These are phyloP conservation scores for Chytriomyces confervae DNA, from an alignment of 192 early-diverging fungal species.

Conservation along the genomic window DNA sequence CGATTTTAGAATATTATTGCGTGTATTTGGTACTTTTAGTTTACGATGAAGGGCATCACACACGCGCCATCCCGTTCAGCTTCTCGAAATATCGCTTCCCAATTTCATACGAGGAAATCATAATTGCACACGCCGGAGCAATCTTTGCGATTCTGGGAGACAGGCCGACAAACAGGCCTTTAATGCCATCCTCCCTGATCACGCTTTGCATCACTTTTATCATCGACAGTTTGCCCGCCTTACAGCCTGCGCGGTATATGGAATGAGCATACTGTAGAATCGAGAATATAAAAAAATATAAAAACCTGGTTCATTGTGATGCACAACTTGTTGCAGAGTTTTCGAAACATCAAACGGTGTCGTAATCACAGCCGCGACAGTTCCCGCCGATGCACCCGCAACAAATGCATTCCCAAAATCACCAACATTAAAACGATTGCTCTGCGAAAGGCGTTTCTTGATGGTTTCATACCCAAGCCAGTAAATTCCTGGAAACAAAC, in stretches of 20 bases:
- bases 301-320: slow-evolving; percentile 36
- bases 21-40: no score
- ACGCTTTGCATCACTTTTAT: slow-evolving; percentile 38
- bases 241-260: not conserved
- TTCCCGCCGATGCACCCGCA: slow-evolving; percentile 85
- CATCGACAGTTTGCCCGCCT: slow-evolving; percentile 8
- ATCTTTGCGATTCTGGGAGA: slow-evolving; percentile 86
- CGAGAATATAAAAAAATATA: slow-evolving; percentile 72
- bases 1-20: no score
- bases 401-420: slow-evolving; percentile 78
- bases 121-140: slow-evolving; percentile 91
- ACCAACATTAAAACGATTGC: not conserved
- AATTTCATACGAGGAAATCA: slow-evolving; percentile 78
- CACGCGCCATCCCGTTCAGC: not conserved
- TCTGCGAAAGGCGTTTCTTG: slow-evolving; percentile 39
- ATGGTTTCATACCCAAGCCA: slow-evolving; percentile 91
- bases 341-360: slow-evolving; percentile 98
- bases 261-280: slow-evolving; percentile 78
- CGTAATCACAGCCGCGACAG: slow-evolving; percentile 82
- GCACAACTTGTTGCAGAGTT: slow-evolving; percentile 80
- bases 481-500: slow-evolving; percentile 67
- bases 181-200: slow-evolving; percentile 35
- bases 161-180: slow-evolving; percentile 59
- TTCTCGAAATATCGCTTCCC: slow-evolving; percentile 53
- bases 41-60: no score